Base-by-base conservation (phyloP, 129 eudicot genomes). In the Flaveria bidentis region DNA sequence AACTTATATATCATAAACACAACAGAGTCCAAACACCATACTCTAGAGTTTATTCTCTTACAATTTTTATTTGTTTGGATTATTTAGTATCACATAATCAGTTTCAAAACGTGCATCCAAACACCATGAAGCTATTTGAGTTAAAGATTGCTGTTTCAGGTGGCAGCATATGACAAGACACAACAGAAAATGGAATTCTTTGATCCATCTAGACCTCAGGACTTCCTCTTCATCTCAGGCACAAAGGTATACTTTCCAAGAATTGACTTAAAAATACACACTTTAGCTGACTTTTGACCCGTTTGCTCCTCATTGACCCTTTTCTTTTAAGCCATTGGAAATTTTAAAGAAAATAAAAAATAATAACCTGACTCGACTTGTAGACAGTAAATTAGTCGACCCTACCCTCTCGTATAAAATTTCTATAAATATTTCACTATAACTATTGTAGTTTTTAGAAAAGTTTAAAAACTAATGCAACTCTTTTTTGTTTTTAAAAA, bases 181-280 rank as follows among this genome's bases (percentile, higher is more conserved):
- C 92, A 85, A 78, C 75, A 85, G 42, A 89, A 91, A 75, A 91
- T 94, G 97, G 94, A 96, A 25, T 94, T 94, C 85, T 94, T 94
- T 78, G 93, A 94, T 85, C 97, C 96, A 9, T 86, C 97, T 10
- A 87, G 99, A 81, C 76, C 96, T 74, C 92, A 91, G 64, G 99
- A 91, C 80, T 94, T 91, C 82, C 80, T 91, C 53, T 94, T 94
- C 87, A 94, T 94, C 30, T 94, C 98, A 9, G 98, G 98, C 51
- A 91, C 98, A 81, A 94, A 94, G 98, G 98, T 94, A 79, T 80
- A 52, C 14, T 33, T 20, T 5, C 7, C 41, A 30, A 30, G 36
- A 30, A 30, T 30, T 0, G 36, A 30, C 36, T 30, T 30, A 30
- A 30, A 30, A 30, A 30, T 30, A 30, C 36, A 30, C 36, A 5